Evolutionary conservation across 306 rosid genomes (phyloP).

Genomic region (Cucurbita pepo): DNA sequence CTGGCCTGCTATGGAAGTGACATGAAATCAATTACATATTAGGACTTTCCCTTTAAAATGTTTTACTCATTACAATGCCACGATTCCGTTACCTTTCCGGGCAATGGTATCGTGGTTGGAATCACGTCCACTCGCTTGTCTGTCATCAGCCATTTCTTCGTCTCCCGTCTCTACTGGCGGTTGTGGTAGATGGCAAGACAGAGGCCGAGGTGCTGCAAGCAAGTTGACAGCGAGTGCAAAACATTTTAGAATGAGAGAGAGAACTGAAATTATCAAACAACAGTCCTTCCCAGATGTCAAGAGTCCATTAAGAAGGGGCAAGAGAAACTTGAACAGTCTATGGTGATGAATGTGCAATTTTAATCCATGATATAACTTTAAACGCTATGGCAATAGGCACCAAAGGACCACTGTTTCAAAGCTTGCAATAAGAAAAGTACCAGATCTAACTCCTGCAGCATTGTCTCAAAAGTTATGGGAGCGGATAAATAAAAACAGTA

Average conservation of each 20-base stretch:
- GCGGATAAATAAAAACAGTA: too few species aligned
- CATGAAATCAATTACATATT: neutral
- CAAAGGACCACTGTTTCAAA: neutral
- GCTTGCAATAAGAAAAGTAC: too few species aligned
- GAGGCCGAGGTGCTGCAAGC: too few species aligned
- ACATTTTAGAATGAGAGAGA: neutral
- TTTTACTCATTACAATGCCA: neutral
- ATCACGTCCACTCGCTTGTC: conserved; percentile 32
- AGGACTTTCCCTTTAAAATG: neutral
- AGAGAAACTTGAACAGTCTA: neutral
- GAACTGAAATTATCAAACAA: neutral
- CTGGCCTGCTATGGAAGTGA: conserved; percentile 47
- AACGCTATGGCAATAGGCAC: conserved; percentile 48
- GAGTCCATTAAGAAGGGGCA: neutral
- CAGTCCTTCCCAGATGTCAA: neutral
- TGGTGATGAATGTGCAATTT: conserved; percentile 28
- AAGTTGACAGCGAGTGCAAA: too few species aligned
- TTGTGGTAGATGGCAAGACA: too few species aligned
- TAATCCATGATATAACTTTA: conserved; percentile 90
- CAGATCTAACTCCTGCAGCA: too few species aligned
- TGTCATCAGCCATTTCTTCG: too few species aligned
- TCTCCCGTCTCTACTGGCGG: too few species aligned
- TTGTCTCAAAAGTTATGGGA: too few species aligned
- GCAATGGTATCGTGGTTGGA: conserved; percentile 68
- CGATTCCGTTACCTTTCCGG: conserved; percentile 47